A percentile compares a stretch with the other conserved stretches of the same genome.
Conservation (phyloP, 2,329 filamentous ascomycete genomes). For the Aureobasidium vineae region DNA sequence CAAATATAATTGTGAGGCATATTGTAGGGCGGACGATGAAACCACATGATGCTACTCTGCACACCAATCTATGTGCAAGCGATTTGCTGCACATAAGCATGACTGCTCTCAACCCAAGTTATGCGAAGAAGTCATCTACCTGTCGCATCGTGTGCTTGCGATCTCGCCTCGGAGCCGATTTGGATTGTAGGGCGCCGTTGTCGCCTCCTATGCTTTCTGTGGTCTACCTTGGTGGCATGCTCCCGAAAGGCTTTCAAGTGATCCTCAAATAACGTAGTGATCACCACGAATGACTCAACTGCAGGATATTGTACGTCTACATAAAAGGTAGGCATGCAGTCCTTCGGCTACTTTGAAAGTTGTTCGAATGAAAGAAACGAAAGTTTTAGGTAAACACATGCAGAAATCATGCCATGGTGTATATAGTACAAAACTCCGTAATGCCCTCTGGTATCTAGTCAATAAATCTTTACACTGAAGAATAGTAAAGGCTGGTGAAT, state of each 20-base stretch:
- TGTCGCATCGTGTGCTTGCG: not conserved
- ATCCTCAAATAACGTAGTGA: not conserved
- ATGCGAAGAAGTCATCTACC: not conserved
- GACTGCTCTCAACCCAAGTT: not conserved
- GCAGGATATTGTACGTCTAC: not conserved
- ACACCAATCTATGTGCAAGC: not conserved
- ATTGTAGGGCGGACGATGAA: not conserved
- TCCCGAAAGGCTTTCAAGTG: not conserved
- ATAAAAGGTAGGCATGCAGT: not conserved
- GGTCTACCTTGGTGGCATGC: not conserved
- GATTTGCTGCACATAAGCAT: not conserved
- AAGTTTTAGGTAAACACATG: not conserved
- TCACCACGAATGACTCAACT: not conserved
- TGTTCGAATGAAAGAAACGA: not conserved
- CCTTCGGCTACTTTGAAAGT: not conserved
- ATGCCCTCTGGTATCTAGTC: conserved; percentile 20
- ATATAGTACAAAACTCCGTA: conserved; percentile 20
- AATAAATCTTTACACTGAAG: conserved; percentile 16
- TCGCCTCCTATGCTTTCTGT: not conserved
- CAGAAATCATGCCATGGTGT: conserved; percentile 2
- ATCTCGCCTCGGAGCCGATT: not conserved
- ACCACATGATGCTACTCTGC: conserved; percentile 14
- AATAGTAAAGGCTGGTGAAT: conserved; percentile 9
- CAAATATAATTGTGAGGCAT: not conserved
- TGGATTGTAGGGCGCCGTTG: not conserved